Evolutionary conservation across 2,329 filamentous ascomycete genomes (phyloP), one percentile per base, ranked within the genome.

Genomic region (Sarocladiaceae sp.): DNA sequence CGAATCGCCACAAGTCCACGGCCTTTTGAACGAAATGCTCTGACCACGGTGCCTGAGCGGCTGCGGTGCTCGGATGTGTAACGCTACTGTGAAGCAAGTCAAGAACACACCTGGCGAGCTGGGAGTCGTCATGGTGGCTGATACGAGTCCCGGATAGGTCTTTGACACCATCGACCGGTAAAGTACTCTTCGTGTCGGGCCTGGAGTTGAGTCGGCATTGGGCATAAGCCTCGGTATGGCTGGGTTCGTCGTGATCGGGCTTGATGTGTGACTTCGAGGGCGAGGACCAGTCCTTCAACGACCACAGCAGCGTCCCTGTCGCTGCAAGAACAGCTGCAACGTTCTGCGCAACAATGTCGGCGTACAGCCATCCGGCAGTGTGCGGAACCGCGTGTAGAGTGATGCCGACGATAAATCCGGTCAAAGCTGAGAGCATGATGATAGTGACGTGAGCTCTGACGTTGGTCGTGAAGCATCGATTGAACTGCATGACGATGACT

Each of bases 401-500:
- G 25, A 65, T 65, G 12, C 68, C 68, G 1, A 62, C 58, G 8
- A 64, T 35, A 47, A 68, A 69, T 0, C 68, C 68, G 5, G 62
- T 39, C 13, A 57, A 49, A 2, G 65, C 65, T 1, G 65, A 62
- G 15, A 55, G 55, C n/a, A 70, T 60, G 46, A 71, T 65, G 7
- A 64, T 64, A 20, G 58, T 59, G 42, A 69, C 62, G 49, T 71
- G 68, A 4, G 60, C 58, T 37, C 55, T 57, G 33, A 68, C 59
- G 51, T 68, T 64, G 2, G 61, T 68, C 13, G 68, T 70, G 57
- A 71, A 71, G 54, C 68, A 69, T 6, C 68, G 63, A 55, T 71
- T 71, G 61, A 70, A 69, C 52, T 71, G 68, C 55, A 71, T 69
- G 18, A 70, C 28, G 47, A 71, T 62, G 49, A 70, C 66, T 11